phyloP scores from a whole-genome alignment of 331 rosid species.

The Pyrus hybrid region DNA sequence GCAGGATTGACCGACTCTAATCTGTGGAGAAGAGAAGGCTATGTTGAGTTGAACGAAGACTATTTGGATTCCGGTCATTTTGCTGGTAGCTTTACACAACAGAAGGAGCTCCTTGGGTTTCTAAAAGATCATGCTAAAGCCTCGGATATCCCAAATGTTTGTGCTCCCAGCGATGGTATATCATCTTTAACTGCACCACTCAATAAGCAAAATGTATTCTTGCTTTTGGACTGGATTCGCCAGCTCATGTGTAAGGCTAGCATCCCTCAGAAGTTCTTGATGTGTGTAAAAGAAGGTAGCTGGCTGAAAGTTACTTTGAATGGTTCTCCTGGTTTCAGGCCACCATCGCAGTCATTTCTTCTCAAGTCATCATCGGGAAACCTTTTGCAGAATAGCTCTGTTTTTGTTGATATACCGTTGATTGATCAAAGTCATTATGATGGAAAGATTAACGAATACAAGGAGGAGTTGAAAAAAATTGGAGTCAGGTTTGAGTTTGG shows the following conservation, averaged over 20 bases:
- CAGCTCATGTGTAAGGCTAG: not conserved
- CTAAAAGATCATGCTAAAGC: slow-evolving; percentile 34
- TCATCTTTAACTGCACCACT: slow-evolving; percentile 41
- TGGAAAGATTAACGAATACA: slow-evolving; percentile 19
- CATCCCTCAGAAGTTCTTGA: slow-evolving; percentile 45
- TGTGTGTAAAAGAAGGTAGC: slow-evolving; percentile 47
- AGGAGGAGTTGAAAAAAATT: slow-evolving; percentile 49
- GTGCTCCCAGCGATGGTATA: slow-evolving; percentile 49
- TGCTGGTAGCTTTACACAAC: slow-evolving; percentile 26
- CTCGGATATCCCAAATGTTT: slow-evolving; percentile 45
- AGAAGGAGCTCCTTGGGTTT: slow-evolving; percentile 26
- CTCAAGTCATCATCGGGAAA: slow-evolving; percentile 32
- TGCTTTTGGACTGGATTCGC: slow-evolving; percentile 59
- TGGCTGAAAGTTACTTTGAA: slow-evolving; percentile 51
- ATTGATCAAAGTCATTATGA: slow-evolving; percentile 53
- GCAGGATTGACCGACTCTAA: slow-evolving; percentile 42
- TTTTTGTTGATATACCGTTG: slow-evolving; percentile 60
- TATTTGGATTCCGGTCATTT: slow-evolving; percentile 17
- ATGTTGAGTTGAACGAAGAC: slow-evolving; percentile 42
- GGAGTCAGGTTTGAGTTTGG: slow-evolving; percentile 63
- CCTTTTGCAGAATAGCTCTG: slow-evolving; percentile 47
- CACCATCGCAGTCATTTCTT: slow-evolving; percentile 56
- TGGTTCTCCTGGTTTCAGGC: slow-evolving; percentile 29
- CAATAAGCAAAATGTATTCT: slow-evolving; percentile 42
- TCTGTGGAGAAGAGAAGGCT: slow-evolving; percentile 48